These are phyloP conservation scores for Scutellaria barbata DNA, from an alignment of 257 asterid species.

Conservation along the genomic window DNA sequence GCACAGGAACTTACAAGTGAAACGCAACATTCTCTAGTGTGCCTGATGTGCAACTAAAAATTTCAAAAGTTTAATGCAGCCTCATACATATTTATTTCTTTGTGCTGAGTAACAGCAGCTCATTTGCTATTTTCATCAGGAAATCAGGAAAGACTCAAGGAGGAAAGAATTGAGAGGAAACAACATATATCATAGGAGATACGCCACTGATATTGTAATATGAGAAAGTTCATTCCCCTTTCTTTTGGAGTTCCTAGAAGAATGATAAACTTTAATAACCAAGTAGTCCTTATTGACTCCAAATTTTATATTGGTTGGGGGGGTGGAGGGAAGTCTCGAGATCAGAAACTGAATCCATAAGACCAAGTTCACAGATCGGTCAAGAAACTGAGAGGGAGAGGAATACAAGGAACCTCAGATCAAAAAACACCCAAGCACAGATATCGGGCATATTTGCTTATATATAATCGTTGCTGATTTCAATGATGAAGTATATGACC, in stretches of 20 bases:
- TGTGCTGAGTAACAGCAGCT: background rate
- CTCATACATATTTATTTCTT: background rate
- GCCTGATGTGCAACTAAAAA: background rate
- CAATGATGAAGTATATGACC: background rate
- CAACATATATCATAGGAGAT: slow-evolving; percentile 8
- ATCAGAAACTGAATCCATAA: slow-evolving; percentile 5
- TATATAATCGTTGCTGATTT: slow-evolving; percentile 8
- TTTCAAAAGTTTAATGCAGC: background rate
- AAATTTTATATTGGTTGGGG: background rate
- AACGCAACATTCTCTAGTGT: background rate
- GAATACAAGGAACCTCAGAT: background rate
- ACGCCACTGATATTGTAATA: slow-evolving; percentile 2
- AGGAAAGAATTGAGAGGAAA: slow-evolving; percentile 1
- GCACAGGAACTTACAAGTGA: background rate
- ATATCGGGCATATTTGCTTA: background rate
- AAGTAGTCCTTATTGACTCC: slow-evolving; percentile 11
- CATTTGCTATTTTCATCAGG: slow-evolving; percentile 6
- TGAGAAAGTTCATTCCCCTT: background rate
- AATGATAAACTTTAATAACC: slow-evolving; percentile 14
- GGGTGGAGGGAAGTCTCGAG: no score
- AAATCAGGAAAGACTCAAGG: background rate
- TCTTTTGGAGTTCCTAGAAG: slow-evolving; percentile 18
- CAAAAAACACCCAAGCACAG: slow-evolving; percentile 11
- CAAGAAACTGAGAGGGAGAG: slow-evolving; percentile 1
- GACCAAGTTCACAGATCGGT: background rate